A percentile compares a stretch with the other conserved stretches of the same genome.
phyloP scores from a whole-genome alignment of 805 yeast genomes.

The Metschnikowia continentalis region DNA sequence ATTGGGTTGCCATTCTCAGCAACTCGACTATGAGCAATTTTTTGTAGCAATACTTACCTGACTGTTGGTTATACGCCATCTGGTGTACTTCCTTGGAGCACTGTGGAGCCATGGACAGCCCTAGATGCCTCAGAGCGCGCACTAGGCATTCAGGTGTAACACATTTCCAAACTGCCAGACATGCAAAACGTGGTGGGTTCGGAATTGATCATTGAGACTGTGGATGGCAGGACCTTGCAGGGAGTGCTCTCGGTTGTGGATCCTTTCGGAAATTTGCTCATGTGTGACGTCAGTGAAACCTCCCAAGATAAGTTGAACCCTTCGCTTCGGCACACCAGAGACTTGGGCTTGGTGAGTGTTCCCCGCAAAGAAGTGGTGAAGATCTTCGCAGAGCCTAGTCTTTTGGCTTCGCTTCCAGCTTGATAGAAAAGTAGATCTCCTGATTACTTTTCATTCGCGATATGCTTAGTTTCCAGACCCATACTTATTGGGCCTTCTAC shows the following conservation, averaged over 20 bases:
- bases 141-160: not conserved
- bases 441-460: not conserved
- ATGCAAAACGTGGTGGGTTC: slow-evolving; percentile 27
- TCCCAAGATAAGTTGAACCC: slow-evolving; percentile 25
- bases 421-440: not conserved
- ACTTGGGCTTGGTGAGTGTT: slow-evolving; percentile 26
- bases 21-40: not conserved
- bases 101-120: not conserved
- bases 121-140: not conserved
- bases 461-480: not conserved
- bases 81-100: not conserved
- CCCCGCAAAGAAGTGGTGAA: slow-evolving; percentile 19
- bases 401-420: not conserved
- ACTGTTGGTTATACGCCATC: not conserved
- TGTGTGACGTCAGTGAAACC: slow-evolving; percentile 33
- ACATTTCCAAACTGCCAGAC: not conserved
- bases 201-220: slow-evolving; percentile 23
- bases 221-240: slow-evolving; percentile 31
- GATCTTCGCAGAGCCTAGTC: slow-evolving; percentile 5
- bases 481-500: not conserved
- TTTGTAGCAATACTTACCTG: not conserved
- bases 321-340: slow-evolving; percentile 20
- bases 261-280: slow-evolving; percentile 40
- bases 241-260: slow-evolving; percentile 40
- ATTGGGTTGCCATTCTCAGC: not conserved